Percentiles rank a stretch among this genome's conserved stretches.
Conservation (phyloP, 352 stramenopile species). For the Globisporangium nagaii region DNA sequence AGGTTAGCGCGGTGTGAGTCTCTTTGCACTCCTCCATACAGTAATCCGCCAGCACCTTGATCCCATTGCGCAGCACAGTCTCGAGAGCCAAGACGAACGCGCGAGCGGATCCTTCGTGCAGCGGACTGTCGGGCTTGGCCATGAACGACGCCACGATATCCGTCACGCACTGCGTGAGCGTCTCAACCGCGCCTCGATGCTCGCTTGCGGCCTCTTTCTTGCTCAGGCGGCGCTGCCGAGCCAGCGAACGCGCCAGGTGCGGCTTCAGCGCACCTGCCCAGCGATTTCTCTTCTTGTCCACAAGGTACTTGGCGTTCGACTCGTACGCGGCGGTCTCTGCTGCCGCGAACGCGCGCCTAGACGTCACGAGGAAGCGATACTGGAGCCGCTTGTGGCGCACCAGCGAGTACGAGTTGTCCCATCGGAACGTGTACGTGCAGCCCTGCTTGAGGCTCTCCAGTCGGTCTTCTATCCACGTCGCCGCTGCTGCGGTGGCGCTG, state of each 20-base stretch:
- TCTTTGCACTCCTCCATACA: too few species aligned
- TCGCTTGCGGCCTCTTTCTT: conserved; percentile 19
- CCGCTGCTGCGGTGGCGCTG: too few species aligned
- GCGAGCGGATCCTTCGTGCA: conserved; percentile 67
- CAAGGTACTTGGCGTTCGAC: conserved; percentile 18
- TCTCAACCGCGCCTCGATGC: conserved; percentile 22
- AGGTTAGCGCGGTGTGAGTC: too few species aligned
- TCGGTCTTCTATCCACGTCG: conserved; percentile 25
- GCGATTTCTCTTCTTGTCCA: conserved; percentile 9
- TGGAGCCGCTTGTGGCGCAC: conserved; percentile 58
- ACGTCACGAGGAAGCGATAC: conserved; percentile 50
- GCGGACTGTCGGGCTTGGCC: conserved; percentile 49
- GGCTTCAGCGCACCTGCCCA: conserved; percentile 20
- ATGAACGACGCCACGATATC: conserved; percentile 76
- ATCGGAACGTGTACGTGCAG: conserved; percentile 52
- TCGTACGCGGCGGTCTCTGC: conserved; percentile 51
- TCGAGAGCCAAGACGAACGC: conserved; percentile 61
- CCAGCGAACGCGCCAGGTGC: conserved; percentile 31
- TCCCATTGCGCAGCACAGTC: conserved; percentile 52
- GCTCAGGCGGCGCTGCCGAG: conserved; percentile 20
- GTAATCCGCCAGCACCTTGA: conserved; percentile 34
- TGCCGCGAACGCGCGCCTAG: conserved; percentile 28
- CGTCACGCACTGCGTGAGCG: conserved; percentile 38
- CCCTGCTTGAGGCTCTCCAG: conserved; percentile 23
- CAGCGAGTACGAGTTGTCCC: conserved; percentile 78